Percentiles rank a stretch among this genome's conserved stretches.
These are phyloP conservation scores for Pythium periplocum DNA, from an alignment of 352 stramenopile species.

Conservation along the genomic window DNA sequence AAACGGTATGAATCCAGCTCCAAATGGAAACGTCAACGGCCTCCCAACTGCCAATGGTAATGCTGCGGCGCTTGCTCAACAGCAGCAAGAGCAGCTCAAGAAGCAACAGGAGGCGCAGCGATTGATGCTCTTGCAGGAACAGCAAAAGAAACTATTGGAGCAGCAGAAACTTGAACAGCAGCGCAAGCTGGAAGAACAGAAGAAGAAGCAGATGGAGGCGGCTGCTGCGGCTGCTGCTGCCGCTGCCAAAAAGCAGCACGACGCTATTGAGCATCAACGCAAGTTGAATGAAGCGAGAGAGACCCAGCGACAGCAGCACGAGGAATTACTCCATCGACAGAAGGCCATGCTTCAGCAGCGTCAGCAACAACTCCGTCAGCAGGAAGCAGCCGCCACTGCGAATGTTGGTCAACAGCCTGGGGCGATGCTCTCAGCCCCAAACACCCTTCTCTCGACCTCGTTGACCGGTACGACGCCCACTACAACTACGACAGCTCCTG, in stretches of 20 bases:
- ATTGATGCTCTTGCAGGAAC: slow-evolving; percentile 46
- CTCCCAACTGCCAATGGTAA: slow-evolving; percentile 2
- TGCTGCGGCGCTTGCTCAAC: slow-evolving; percentile 10
- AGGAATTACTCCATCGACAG: slow-evolving; percentile 20
- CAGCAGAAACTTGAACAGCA: slow-evolving; percentile 59
- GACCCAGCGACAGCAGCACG: slow-evolving; percentile 38
- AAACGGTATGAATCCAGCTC: too few relatives aligned
- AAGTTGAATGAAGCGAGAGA: slow-evolving; percentile 57
- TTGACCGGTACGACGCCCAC: slow-evolving; percentile 3
- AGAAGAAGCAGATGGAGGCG: slow-evolving; percentile 69
- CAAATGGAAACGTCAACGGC: too few relatives aligned
- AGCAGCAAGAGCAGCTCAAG: slow-evolving; percentile 51
- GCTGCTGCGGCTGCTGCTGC: slow-evolving; percentile 27
- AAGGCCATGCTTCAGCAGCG: slow-evolving; percentile 8
- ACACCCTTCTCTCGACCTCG: slow-evolving; percentile 8
- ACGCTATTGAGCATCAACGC: slow-evolving; percentile 53
- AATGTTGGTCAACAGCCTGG: too few relatives aligned
- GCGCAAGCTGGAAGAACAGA: slow-evolving; percentile 63
- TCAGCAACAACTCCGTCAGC: slow-evolving; percentile 38
- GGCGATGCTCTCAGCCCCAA: too few relatives aligned
- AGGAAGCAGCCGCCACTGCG: slow-evolving; percentile 8
- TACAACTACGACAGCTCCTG: neutral
- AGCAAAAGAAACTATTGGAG: slow-evolving; percentile 68
- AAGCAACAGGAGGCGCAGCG: slow-evolving; percentile 63
- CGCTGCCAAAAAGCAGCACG: slow-evolving; percentile 43